Conservation (phyloP, 352 stramenopile species). For the Globisporangium viniferum region DNA sequence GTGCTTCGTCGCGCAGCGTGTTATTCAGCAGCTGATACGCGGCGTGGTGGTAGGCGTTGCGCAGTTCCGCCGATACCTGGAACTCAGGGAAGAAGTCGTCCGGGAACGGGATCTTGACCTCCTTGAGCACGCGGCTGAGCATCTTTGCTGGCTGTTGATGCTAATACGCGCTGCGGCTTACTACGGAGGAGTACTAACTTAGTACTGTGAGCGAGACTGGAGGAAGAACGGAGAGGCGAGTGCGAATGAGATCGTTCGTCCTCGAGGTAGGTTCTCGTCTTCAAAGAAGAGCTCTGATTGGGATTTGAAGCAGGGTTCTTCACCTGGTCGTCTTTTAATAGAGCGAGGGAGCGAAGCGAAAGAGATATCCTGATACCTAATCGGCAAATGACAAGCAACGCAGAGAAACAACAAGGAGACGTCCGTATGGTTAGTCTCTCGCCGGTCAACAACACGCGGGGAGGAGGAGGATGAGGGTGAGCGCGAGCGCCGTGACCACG, state of each 20-base stretch:
- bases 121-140: conserved; percentile 56
- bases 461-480: too few relatives aligned
- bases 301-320: neutral
- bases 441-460: neutral
- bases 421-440: neutral
- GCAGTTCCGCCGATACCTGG: conserved; percentile 30
- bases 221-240: neutral
- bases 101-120: conserved; percentile 61
- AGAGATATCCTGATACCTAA: neutral
- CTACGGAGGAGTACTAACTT: neutral
- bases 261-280: neutral
- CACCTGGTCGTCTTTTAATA: neutral
- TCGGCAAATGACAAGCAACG: neutral
- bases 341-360: neutral
- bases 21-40: conserved; percentile 34
- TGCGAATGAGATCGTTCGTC: neutral
- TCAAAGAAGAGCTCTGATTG: neutral
- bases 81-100: conserved; percentile 65
- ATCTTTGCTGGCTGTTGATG: conserved; percentile 18
- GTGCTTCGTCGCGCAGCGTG: conserved; percentile 38
- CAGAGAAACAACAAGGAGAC: neutral
- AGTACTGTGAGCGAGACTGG: neutral
- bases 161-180: neutral
- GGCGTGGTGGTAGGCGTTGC: conserved; percentile 30
- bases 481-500: neutral